Evolutionary conservation across 768 basidiomycete species (phyloP), one percentile per base, ranked within the genome.

Genomic region (Rhodotorula babjevae): DNA sequence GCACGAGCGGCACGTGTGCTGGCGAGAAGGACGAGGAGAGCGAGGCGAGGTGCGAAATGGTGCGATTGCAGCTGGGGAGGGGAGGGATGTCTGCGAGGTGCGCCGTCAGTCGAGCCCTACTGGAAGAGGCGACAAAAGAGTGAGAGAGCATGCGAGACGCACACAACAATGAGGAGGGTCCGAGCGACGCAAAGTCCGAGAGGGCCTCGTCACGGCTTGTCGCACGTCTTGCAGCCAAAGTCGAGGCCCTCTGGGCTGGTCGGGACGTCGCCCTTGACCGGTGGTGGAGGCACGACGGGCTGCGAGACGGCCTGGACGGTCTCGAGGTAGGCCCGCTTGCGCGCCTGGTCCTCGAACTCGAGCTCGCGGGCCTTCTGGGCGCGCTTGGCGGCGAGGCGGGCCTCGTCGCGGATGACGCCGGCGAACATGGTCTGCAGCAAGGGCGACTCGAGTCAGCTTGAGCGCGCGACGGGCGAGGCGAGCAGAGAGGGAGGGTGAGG

Each of bases 171-270:
- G 44, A 46, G 44, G 12, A 7, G 14, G 12, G 6, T 7, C 11
- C 49, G 49, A 21, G 49, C 21, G 21, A 25, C 19, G 18, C 15
- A 21, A 11, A 12, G 57, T 9, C 10, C 19, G 23, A 11, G 42
- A n/a, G 21, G 7, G 44, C 25, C 42, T 23, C 3, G 23, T 36
- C 36, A 67, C 4, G 71, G 66, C 29, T 31, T 61, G 46, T 70
- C 74, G 31, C 74, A 76, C 31, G 71, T 69, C 65, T 72, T 76
- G 68, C 74, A 76, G 6, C 74, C 74, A 58, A 76, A 76, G 59
- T 76, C 74, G 53, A 76, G 23, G 33, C 74, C 74, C 8, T 76
- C 74, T 2, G 65, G 61, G 23, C 55, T 57, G n/a, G 50, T 65
- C n/a, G 74, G 74, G 16, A 70, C 65, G 31, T 64, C 68, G 25